phyloP scores from a whole-genome alignment of 805 yeast species.

The Saccharomycopsis vini region DNA sequence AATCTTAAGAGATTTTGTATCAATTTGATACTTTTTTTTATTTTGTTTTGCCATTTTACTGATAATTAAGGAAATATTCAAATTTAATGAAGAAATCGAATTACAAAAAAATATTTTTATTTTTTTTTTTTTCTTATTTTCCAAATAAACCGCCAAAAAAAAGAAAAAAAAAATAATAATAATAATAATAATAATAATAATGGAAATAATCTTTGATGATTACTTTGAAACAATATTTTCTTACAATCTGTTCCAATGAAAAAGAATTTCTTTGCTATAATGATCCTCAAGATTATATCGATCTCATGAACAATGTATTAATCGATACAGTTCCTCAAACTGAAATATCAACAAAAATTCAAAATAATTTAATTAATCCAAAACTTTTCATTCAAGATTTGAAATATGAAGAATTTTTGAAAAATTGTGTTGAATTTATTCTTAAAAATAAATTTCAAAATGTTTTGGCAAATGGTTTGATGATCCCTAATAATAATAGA shows the following conservation, averaged over 20 bases:
- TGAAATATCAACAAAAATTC: too few species aligned
- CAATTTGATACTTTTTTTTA: background rate
- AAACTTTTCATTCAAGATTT: background rate
- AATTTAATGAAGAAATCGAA: too few species aligned
- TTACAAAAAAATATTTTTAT: too few species aligned
- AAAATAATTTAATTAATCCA: too few species aligned
- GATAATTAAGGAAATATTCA: too few species aligned
- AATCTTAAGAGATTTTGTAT: background rate
- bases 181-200: background rate
- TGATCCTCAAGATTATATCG: slow-evolving; percentile 10
- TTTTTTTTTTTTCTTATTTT: background rate
- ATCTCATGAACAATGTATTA: slow-evolving; percentile 1
- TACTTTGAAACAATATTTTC: background rate
- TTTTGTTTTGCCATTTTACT: too few species aligned
- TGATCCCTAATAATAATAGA: background rate
- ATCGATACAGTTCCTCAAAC: too few species aligned
- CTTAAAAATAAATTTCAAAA: slow-evolving; percentile 1
- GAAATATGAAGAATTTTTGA: slow-evolving; percentile 1
- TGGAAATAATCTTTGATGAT: background rate
- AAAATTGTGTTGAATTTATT: slow-evolving; percentile 6
- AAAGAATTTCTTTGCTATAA: background rate
- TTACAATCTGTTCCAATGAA: background rate
- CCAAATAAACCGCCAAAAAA: too few species aligned
- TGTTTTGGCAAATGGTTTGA: slow-evolving; percentile 6
- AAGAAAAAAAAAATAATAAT: background rate